Evolutionary conservation across 164 flowering plant genomes (phyloP).

Genomic region (Euptelea pleiosperma): DNA sequence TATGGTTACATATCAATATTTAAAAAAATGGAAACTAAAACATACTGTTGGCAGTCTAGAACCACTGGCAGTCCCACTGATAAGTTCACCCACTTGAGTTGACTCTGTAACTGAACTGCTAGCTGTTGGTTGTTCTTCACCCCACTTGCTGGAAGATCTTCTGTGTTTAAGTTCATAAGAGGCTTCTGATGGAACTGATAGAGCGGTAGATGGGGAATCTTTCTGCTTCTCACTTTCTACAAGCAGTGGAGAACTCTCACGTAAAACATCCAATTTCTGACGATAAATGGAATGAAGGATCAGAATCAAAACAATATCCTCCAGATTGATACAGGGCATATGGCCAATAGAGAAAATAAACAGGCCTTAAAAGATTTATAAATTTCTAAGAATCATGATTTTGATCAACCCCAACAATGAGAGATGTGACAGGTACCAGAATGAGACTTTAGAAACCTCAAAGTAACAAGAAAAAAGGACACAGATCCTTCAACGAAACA

Average conservation of each 20-base stretch:
- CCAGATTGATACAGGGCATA: conserved; percentile 32
- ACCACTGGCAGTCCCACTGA: conserved; percentile 27
- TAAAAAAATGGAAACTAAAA: neutral
- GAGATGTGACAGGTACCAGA: too few relatives aligned
- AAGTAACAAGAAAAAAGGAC: neutral
- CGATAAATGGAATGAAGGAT: conserved; percentile 6
- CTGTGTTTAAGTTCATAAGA: conserved; percentile 43
- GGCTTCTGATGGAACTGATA: conserved; percentile 34
- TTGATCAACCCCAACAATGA: conserved; percentile 47
- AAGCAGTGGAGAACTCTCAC: conserved; percentile 47
- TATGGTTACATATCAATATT: neutral
- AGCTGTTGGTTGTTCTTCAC: conserved; percentile 63
- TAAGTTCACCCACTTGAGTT: conserved; percentile 68
- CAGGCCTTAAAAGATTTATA: conserved; percentile 49
- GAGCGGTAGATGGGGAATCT: conserved; percentile 47
- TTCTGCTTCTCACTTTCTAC: conserved; percentile 47
- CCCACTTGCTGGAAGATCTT: conserved; percentile 78
- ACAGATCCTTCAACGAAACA: neutral
- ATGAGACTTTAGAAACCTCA: too few relatives aligned
- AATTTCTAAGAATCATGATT: too few relatives aligned
- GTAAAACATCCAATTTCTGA: conserved; percentile 52
- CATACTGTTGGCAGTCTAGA: conserved; percentile 40
- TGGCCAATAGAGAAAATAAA: conserved; percentile 41
- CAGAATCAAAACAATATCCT: conserved; percentile 22
- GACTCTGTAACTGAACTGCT: conserved; percentile 68